Base-by-base conservation (phyloP, 2,329 filamentous ascomycete species). In the Eurotiales sp. region DNA sequence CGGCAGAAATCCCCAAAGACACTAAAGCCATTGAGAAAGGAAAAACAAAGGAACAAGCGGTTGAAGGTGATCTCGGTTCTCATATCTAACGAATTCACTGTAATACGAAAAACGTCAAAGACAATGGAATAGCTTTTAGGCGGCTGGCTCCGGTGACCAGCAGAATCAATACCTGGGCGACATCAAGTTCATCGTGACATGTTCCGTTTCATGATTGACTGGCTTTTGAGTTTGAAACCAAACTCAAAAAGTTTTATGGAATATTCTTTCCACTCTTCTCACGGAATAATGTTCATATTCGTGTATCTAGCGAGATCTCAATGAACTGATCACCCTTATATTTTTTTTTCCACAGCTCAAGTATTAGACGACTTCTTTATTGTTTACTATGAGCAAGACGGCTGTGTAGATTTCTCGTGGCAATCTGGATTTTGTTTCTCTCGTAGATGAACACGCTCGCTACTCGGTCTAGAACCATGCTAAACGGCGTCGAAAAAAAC, bases 141-240 rank as follows among this genome's bases (percentile, higher is more conserved):
- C 36, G 40, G 46, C 51, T 53, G 51, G 51, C 51, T 53, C 39
- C 51, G 51, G 51, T 53, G 51, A 53, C 51, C 51, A 53, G 51
- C 45, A 53, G 46, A 22, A 22, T 25, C 22, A 17, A 15, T n/a
- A 29, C n/a, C n/a, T n/a, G n/a, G n/a, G 15, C 29, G 17, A 19
- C 17, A 46, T 21, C 21, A 2, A 8, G 15, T 15, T 15, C 15
- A 36, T 27, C n/a, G 10, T 8, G 30, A 19, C 34, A 37, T 36
- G 15, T 36, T 36, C 17, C n/a, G 5, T 15, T 36, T 36, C 34
- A 5, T 36, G 34, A 4, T 8, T 36, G 34, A 15, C 4, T 8
- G 15, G 19, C 19, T 19, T 36, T 34, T 34, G 30, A 34, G 30
- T 34, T 34, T 34, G 30, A n/a, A n/a, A 34, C 14, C 17, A 36